Conservation (phyloP, 352 stramenopile genomes). For the Phytopythium mirpurense region DNA sequence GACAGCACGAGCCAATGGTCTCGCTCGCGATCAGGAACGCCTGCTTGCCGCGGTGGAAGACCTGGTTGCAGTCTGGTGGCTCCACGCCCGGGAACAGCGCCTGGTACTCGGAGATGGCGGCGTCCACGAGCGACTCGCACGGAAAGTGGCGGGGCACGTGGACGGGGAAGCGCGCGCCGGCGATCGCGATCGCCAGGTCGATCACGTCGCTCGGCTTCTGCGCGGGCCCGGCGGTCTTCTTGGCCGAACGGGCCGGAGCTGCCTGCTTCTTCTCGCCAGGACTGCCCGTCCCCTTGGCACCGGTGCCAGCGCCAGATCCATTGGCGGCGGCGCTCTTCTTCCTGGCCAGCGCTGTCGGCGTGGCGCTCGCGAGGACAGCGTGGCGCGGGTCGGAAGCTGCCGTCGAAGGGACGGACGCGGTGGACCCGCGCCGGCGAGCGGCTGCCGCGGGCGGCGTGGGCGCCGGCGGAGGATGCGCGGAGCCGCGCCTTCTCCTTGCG, state of each 20-base stretch:
- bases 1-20: constrained; percentile 43
- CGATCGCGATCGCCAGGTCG: constrained; percentile 36
- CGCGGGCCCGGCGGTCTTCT: background rate
- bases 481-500: background rate
- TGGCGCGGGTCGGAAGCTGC: background rate
- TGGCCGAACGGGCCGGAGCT: background rate
- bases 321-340: background rate
- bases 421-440: background rate
- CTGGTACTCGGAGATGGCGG: constrained; percentile 62
- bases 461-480: constrained; percentile 5
- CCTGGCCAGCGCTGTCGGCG: background rate
- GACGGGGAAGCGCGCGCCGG: constrained; percentile 51
- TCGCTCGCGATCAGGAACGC: constrained; percentile 44
- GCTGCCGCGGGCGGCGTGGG: background rate
- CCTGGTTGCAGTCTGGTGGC: constrained; percentile 68
- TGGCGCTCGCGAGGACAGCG: background rate
- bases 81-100: constrained; percentile 48
- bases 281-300: background rate
- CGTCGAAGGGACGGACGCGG: background rate
- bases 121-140: constrained; percentile 61
- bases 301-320: background rate
- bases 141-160: constrained; percentile 54
- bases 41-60: constrained; percentile 61
- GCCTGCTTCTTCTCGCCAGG: background rate
- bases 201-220: constrained; percentile 18